Percentiles rank a stretch among this genome's conserved stretches.
phyloP scores from a whole-genome alignment of 2,329 filamentous ascomycete genomes.

The Apiospora marii region DNA sequence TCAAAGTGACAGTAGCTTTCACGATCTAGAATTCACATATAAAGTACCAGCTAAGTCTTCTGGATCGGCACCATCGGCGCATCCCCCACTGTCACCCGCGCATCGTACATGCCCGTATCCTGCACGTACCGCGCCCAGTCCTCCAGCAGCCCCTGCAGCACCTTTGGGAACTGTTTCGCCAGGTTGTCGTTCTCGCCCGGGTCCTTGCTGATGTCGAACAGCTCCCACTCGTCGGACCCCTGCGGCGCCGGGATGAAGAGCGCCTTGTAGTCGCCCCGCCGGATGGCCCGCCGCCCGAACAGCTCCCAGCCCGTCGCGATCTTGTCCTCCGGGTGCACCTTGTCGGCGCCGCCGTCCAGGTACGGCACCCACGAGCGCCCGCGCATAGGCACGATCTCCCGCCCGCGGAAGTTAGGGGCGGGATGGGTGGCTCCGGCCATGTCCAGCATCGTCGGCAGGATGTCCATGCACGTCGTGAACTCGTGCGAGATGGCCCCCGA shows the following conservation, averaged over 20 bases:
- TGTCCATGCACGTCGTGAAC: conserved; percentile 62
- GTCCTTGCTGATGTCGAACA: conserved; percentile 30
- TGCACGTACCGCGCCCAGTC: conserved; percentile 36
- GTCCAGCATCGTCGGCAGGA: conserved; percentile 57
- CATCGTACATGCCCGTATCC: not conserved
- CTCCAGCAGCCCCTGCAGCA: conserved; percentile 28
- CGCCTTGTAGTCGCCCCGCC: conserved; percentile 31
- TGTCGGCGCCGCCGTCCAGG: conserved; percentile 29
- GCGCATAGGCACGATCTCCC: not conserved
- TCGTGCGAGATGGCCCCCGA: conserved; percentile 29
- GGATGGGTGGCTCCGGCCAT: conserved; percentile 53
- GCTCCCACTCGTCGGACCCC: conserved; percentile 31
- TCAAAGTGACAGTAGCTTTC: no score
- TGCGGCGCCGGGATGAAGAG: conserved; percentile 30
- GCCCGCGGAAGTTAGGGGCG: conserved; percentile 32
- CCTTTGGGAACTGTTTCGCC: not conserved
- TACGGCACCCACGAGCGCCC: conserved; percentile 27
- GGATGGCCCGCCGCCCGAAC: conserved; percentile 29
- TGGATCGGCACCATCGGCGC: not conserved
- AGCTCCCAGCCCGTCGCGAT: conserved; percentile 33
- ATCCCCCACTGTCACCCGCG: not conserved
- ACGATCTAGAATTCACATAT: no score
- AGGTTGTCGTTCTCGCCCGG: conserved; percentile 30
- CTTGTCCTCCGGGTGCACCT: conserved; percentile 29
- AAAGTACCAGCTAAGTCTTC: not conserved